Evolutionary conservation across 441 rosid genomes (phyloP), one percentile per base, ranked within the genome.

Genomic region (Gossypium trilobum): DNA sequence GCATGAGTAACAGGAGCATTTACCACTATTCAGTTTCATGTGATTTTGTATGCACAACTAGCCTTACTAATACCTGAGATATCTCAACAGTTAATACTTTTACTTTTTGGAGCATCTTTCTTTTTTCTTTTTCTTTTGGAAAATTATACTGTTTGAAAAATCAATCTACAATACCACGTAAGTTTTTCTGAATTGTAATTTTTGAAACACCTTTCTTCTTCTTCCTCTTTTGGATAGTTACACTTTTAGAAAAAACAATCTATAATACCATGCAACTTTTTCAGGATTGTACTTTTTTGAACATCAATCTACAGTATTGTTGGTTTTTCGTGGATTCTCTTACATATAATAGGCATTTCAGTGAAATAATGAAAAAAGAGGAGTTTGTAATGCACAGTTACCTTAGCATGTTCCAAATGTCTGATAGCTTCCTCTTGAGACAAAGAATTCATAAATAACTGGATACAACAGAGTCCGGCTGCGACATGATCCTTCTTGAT

Each of bases 391-490:
- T 46, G 60, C 69, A 44, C 54, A 59, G 27, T 27, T 74, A 80
- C 99, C 95, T 88, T 91, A 36, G 98, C 96, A 84, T 85, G 79
- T 76, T 94, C 94, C 86, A 94, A 87, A 85, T 94, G 90, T 74
- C 83, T 90, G 75, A 88, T 87, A 75, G 97, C 97, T 81, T 90
- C 96, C 73, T 92, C 99, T 81, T 83, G 97, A 51, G 89, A 89
- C 73, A 84, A 84, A 70, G 97, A 92, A 88, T 87, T 91, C 96
- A 92, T 88, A 73, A 95, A 95, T 72, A 95, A 82, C 79, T 95
- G 99, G 74, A 92, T 88, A 79, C 97, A 89, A 85, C 97, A 95
- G 59, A 92, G 90, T 66, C 99, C 99, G 80, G 99, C 96, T 70
- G 98, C 94, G 13, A 89, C 90, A 75, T 89, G 89, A 73, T 95